phyloP scores from a whole-genome alignment of 2,329 filamentous ascomycete genomes.

The Aspergillus fumigatiaffinis region DNA sequence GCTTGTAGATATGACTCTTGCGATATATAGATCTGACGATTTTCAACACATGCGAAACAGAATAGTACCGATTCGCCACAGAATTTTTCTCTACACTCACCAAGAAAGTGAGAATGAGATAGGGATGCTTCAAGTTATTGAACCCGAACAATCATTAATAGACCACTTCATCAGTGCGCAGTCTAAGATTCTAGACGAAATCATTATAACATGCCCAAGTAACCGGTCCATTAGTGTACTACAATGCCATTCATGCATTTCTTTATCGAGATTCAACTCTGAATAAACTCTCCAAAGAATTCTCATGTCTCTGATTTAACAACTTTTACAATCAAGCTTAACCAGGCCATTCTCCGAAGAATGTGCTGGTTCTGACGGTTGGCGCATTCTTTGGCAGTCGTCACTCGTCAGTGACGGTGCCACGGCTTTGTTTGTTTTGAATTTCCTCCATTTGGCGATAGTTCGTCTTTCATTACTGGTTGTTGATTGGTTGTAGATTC shows the following conservation, averaged over 20 bases:
- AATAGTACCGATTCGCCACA: background rate
- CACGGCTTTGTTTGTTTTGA: conserved; percentile 2
- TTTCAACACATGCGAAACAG: background rate
- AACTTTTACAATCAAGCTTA: background rate
- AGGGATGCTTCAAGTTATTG: background rate
- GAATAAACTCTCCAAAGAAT: background rate
- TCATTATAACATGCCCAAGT: no score
- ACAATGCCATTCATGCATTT: background rate
- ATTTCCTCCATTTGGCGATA: conserved; percentile 11
- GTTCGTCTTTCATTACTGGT: background rate
- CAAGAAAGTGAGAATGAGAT: background rate
- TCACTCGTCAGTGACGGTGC: background rate
- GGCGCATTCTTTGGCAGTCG: background rate
- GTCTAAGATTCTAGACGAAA: background rate
- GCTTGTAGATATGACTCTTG: background rate
- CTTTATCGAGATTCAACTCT: background rate
- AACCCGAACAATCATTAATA: background rate
- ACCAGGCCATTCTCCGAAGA: background rate
- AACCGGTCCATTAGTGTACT: background rate
- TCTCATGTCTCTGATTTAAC: background rate
- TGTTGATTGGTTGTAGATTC: background rate
- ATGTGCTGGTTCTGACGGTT: background rate
- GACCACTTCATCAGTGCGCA: background rate
- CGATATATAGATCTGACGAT: background rate
- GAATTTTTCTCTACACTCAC: background rate